phyloP scores from a whole-genome alignment of 345 rosid genomes.

The Combretum micranthum region DNA sequence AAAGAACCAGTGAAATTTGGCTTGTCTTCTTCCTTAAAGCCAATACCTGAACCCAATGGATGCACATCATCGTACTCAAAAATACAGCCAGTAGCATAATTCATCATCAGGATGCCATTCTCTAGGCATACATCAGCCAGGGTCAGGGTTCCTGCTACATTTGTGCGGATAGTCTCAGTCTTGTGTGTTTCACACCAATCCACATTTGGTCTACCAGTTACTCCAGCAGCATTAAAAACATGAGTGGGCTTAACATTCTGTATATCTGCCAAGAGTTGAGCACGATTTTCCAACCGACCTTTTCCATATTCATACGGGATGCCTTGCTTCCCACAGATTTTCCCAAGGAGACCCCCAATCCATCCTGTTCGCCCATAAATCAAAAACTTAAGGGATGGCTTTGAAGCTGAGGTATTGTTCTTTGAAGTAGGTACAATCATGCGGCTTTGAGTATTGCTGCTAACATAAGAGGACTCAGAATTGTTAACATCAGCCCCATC shows the following conservation, averaged over 20 bases:
- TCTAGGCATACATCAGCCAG: slow-evolving; percentile 69
- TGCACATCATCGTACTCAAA: slow-evolving; percentile 68
- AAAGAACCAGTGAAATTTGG: slow-evolving; percentile 86
- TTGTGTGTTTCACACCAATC: slow-evolving; percentile 88
- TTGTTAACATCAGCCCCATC: neutral
- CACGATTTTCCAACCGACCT: slow-evolving; percentile 78
- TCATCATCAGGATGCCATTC: slow-evolving; percentile 53
- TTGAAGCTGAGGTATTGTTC: slow-evolving; percentile 32
- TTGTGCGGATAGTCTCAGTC: slow-evolving; percentile 75
- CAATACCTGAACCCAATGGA: slow-evolving; percentile 67
- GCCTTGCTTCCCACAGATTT: slow-evolving; percentile 57
- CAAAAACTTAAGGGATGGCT: slow-evolving; percentile 50
- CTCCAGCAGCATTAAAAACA: slow-evolving; percentile 91
- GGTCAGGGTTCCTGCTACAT: slow-evolving; percentile 71
- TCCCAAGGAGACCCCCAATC: slow-evolving; percentile 87
- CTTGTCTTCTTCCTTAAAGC: slow-evolving; percentile 85
- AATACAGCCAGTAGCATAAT: slow-evolving; percentile 76
- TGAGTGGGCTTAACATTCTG: slow-evolving; percentile 59
- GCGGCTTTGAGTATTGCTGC: slow-evolving; percentile 8
- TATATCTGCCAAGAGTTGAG: slow-evolving; percentile 56
- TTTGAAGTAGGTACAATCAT: slow-evolving; percentile 33
- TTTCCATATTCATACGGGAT: slow-evolving; percentile 63
- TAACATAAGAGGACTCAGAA: neutral
- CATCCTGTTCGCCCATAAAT: slow-evolving; percentile 92
- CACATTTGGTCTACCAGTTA: slow-evolving; percentile 78